Percentiles rank a stretch among this genome's conserved stretches.
phyloP scores from a whole-genome alignment of 495 filamentous ascomycete species.

The Aspergillus diversus region DNA sequence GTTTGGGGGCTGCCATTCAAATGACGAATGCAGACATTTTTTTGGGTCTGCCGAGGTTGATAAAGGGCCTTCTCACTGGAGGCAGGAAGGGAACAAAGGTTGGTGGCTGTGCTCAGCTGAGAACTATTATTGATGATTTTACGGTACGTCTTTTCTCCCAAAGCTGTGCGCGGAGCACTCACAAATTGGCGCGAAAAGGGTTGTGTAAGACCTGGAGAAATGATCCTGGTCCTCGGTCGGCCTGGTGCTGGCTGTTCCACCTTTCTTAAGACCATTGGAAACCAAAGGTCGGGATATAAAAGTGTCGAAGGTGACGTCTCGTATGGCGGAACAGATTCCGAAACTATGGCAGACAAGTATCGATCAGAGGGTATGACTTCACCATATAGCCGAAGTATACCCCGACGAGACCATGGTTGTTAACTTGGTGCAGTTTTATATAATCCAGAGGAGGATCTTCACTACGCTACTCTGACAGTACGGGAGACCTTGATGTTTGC shows the following conservation, averaged over 20 bases:
- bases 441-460: conserved; percentile 75
- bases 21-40: conserved; percentile 67
- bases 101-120: conserved; percentile 51
- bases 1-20: conserved; percentile 68
- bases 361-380: conserved; percentile 55
- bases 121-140: conserved; percentile 68
- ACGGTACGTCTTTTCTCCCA: conserved; percentile 42
- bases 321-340: conserved; percentile 65
- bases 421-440: conserved; percentile 50
- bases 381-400: neutral
- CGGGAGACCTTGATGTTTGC: conserved; percentile 73
- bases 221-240: conserved; percentile 69
- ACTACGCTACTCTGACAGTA: conserved; percentile 75
- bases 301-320: conserved; percentile 63
- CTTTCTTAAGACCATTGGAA: conserved; percentile 70
- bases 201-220: conserved; percentile 50
- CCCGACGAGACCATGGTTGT: neutral
- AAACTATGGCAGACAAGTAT: conserved; percentile 64
- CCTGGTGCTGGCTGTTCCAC: conserved; percentile 75
- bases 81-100: conserved; percentile 45
- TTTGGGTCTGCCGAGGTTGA: conserved; percentile 55
- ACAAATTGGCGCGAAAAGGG: conserved; percentile 29
- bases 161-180: conserved; percentile 19
- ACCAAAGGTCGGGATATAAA: conserved; percentile 66
- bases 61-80: conserved; percentile 51